Conservation (phyloP, 495 filamentous ascomycete genomes). For the Thozetella sp. region DNA sequence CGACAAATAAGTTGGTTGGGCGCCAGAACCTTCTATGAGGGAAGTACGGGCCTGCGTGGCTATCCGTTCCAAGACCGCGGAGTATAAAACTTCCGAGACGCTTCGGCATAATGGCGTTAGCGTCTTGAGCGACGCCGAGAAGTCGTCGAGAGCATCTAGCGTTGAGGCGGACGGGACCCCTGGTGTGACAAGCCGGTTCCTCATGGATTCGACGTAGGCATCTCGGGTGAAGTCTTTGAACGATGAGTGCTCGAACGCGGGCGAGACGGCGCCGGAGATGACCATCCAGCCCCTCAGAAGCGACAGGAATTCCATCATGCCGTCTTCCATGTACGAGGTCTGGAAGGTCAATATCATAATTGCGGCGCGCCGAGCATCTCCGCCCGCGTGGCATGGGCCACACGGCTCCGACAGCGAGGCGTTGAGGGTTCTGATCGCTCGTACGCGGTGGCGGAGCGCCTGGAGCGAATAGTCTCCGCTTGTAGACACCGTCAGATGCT, state of each 20-base stretch:
- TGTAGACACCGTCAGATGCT: constrained; percentile 26
- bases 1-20: too few relatives aligned
- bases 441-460: constrained; percentile 39
- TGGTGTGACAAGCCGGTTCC: background rate
- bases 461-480: constrained; percentile 17
- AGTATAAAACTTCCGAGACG: too few relatives aligned
- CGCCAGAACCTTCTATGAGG: too few relatives aligned
- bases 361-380: constrained; percentile 43
- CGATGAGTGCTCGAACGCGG: constrained; percentile 23
- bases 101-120: too few relatives aligned
- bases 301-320: constrained; percentile 47
- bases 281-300: constrained; percentile 50
- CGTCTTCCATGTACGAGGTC: constrained; percentile 45
- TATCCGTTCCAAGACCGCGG: too few relatives aligned
- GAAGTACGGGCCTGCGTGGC: too few relatives aligned
- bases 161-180: constrained; percentile 11
- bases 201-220: constrained; percentile 13
- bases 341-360: constrained; percentile 48
- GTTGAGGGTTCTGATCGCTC: constrained; percentile 38
- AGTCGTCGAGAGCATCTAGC: background rate
- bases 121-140: background rate
- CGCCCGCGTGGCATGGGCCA: constrained; percentile 16
- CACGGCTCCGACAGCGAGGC: constrained; percentile 23
- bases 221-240: constrained; percentile 30
- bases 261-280: constrained; percentile 29